Conservation (phyloP, 495 filamentous ascomycete genomes). For the Neurospora tetrasperma region DNA sequence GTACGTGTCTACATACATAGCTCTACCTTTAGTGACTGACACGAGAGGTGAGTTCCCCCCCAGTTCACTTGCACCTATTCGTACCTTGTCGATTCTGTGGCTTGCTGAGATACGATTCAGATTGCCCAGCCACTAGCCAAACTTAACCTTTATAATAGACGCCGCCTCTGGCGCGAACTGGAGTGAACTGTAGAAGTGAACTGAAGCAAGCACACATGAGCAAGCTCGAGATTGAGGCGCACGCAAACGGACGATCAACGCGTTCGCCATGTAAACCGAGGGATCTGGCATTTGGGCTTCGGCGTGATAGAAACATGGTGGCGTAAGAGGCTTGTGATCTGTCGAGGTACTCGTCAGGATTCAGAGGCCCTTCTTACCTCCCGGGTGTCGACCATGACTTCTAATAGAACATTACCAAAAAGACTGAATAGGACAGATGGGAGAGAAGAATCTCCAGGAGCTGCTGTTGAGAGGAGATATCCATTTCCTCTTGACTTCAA, state of each 20-base stretch:
- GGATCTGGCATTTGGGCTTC: not conserved
- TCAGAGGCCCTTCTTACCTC: too few relatives aligned
- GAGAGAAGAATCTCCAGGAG: not conserved
- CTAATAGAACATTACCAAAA: not conserved
- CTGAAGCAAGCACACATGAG: not conserved
- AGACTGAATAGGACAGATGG: not conserved
- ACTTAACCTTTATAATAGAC: too few relatives aligned
- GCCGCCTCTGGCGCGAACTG: not conserved
- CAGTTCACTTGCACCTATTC: too few relatives aligned
- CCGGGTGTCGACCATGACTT: too few relatives aligned
- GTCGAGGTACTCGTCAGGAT: too few relatives aligned
- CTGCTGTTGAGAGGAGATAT: not conserved
- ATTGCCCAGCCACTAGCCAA: too few relatives aligned
- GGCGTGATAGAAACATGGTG: not conserved
- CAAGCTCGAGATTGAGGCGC: not conserved
- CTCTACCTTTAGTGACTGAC: too few relatives aligned
- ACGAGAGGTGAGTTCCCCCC: too few relatives aligned
- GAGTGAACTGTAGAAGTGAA: not conserved
- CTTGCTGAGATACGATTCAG: too few relatives aligned
- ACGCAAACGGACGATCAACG: not conserved
- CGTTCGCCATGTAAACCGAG: not conserved
- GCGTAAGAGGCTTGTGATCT: not conserved
- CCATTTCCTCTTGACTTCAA: not conserved
- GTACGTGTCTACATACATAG: not conserved
- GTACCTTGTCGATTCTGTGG: too few relatives aligned